Evolutionary conservation across 2,329 filamentous ascomycete genomes (phyloP), one percentile per base, ranked within the genome.

Genomic region (Dactylellina leptospora): DNA sequence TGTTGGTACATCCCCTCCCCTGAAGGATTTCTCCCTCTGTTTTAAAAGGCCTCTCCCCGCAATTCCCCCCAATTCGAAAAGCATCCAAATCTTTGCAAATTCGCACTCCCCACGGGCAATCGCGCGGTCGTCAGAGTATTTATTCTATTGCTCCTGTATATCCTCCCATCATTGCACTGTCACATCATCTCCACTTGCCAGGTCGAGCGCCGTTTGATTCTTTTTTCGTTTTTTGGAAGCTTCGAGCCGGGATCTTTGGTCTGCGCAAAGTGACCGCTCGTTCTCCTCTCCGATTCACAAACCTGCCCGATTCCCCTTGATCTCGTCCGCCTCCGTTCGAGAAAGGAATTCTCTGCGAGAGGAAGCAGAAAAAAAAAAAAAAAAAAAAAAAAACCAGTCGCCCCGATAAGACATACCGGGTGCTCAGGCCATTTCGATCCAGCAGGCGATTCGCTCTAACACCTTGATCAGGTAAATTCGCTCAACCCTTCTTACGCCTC

Each of bases 281-380:
- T 13, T 3, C n/a, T 30, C 48, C 11, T 3, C 9, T 40, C 50
- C 40, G 40, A 28, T 47, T 27, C 33, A 1, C 30, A 27, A 38
- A 44, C 28, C 20, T 55, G 45, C 58, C 48, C 58, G 36, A 61
- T 50, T 50, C 10, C 20, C 23, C 48, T 33, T 33, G 23, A 10
- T 55, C 42, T 55, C 40, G 22, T 33, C 20, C 8, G 60, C 16
- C 55, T 47, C 50, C 18, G 30, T 42, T 36, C 50, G n/a, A 55
- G 51, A 45, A 36, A 45, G 38, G 33, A 23, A 11, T 20, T 6
- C 50, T 11, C 28, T 16, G 50, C 42, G 50, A 58, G 51, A 66
- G n/a, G n/a, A 66, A 56, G 27, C 61, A 27, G n/a, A n/a, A n/a
- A n/a, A n/a, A n/a, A n/a, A n/a, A 51, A 66, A 56, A 66, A 66